Conservation (phyloP, 2,329 filamentous ascomycete species). For the Alternaria sp. region DNA sequence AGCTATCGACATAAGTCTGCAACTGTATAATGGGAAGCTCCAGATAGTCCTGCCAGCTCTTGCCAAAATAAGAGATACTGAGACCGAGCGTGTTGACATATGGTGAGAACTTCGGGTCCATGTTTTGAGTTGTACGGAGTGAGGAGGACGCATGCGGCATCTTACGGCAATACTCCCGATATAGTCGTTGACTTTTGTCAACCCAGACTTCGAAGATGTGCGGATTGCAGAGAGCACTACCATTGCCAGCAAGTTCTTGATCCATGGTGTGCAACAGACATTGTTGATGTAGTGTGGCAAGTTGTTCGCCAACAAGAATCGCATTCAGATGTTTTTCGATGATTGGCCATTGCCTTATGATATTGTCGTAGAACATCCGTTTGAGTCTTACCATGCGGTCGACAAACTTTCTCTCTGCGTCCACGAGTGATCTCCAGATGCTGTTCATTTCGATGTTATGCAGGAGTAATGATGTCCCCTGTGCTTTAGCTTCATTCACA, state of each 20-base stretch:
- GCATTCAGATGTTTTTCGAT: conserved; percentile 35
- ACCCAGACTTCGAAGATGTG: conserved; percentile 35
- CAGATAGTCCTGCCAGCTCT: conserved; percentile 41
- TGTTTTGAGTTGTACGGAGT: conserved; percentile 29
- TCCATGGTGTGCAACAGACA: conserved; percentile 32
- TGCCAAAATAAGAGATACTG: conserved; percentile 33
- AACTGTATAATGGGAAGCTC: conserved; percentile 35
- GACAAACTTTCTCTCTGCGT: conserved; percentile 35
- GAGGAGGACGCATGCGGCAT: conserved; percentile 38
- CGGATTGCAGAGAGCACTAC: conserved; percentile 28
- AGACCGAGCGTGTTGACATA: conserved; percentile 40
- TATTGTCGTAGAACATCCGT: conserved; percentile 37
- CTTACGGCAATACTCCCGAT: conserved; percentile 34
- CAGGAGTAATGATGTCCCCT: conserved; percentile 2
- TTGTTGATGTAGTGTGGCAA: conserved; percentile 29
- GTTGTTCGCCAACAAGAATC: conserved; percentile 27
- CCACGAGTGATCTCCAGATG: conserved; percentile 33
- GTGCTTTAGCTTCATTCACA: neutral
- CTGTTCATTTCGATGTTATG: conserved; percentile 29
- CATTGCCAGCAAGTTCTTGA: conserved; percentile 18
- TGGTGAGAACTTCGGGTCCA: conserved; percentile 33
- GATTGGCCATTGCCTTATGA: conserved; percentile 38
- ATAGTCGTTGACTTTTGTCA: conserved; percentile 26
- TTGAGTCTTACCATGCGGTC: conserved; percentile 36
- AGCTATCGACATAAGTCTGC: conserved; percentile 26